Percentiles rank a stretch among this genome's conserved stretches.
Evolutionary conservation across 306 rosid species (phyloP).

Genomic region (Prunus kanzakura): DNA sequence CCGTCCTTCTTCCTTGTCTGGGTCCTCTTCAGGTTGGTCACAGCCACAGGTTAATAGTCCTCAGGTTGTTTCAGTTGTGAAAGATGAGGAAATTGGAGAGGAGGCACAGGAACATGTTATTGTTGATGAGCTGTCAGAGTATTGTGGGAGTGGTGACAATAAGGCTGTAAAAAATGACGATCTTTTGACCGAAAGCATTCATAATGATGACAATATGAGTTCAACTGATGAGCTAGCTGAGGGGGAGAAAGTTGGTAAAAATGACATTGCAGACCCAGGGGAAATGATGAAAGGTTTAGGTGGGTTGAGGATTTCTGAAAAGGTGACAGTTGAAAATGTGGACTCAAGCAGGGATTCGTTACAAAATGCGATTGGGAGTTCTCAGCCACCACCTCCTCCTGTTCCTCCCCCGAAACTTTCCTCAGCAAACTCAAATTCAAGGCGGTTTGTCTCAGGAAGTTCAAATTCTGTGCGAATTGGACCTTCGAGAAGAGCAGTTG

Average conservation of each 20-base stretch:
- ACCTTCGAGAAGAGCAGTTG: slow-evolving; percentile 58
- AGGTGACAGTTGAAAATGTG: slow-evolving; percentile 32
- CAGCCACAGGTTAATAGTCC: slow-evolving; percentile 46
- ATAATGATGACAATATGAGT: slow-evolving; percentile 40
- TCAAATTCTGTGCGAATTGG: slow-evolving; percentile 52
- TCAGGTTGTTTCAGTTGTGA: slow-evolving; percentile 36
- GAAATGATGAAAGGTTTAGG: slow-evolving; percentile 35
- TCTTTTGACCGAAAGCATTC: slow-evolving; percentile 32
- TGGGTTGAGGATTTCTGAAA: slow-evolving; percentile 40
- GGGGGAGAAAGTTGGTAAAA: slow-evolving; percentile 40
- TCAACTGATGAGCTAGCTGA: slow-evolving; percentile 37
- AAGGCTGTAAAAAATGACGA: slow-evolving; percentile 49
- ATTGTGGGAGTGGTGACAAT: slow-evolving; percentile 30
- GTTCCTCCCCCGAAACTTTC: slow-evolving; percentile 85
- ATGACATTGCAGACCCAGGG: slow-evolving; percentile 32
- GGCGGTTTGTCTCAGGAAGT: slow-evolving; percentile 53
- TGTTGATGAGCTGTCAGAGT: slow-evolving; percentile 52
- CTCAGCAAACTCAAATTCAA: slow-evolving; percentile 43
- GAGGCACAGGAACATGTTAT: slow-evolving; percentile 36
- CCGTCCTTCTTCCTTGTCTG: slow-evolving; percentile 48
- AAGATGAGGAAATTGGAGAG: slow-evolving; percentile 62
- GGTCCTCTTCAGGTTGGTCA: slow-evolving; percentile 42
- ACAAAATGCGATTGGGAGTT: slow-evolving; percentile 25
- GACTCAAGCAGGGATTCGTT: slow-evolving; percentile 33
- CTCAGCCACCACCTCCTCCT: slow-evolving; percentile 90